Percentiles rank a stretch among this genome's conserved stretches.
phyloP scores from a whole-genome alignment of 1,284 basidiomycete genomes.

The Heliocybe sulcata region DNA sequence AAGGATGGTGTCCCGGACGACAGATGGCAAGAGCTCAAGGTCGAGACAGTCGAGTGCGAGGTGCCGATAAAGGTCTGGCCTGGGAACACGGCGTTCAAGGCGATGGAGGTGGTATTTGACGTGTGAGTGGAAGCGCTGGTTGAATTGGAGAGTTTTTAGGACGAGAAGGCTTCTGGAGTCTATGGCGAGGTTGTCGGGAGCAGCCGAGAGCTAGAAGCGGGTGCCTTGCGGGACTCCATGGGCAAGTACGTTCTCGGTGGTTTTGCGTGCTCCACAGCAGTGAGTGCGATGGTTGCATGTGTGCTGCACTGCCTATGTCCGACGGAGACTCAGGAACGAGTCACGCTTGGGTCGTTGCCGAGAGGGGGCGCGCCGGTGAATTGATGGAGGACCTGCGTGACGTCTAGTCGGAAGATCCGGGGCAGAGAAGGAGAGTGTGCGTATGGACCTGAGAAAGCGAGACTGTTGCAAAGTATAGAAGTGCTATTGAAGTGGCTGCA shows the following conservation, averaged over 20 bases:
- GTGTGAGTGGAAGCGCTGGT: constrained; percentile 32
- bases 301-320: neutral
- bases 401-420: neutral
- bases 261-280: too few relatives aligned
- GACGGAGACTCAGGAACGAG: neutral
- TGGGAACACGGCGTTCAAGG: constrained; percentile 83
- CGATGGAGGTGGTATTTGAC: constrained; percentile 72
- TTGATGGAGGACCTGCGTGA: neutral
- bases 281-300: too few relatives aligned
- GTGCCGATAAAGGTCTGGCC: constrained; percentile 86
- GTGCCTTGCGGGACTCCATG: too few relatives aligned
- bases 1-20: constrained; percentile 51
- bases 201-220: neutral
- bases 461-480: too few relatives aligned
- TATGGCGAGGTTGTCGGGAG: neutral
- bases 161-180: neutral
- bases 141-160: neutral
- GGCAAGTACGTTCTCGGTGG: too few relatives aligned
- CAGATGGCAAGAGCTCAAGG: constrained; percentile 55
- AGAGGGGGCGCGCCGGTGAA: neutral
- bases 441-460: neutral
- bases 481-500: too few relatives aligned
- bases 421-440: neutral
- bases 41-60: constrained; percentile 87
- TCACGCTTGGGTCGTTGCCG: neutral